Base-by-base conservation (phyloP, 2,329 filamentous ascomycete species). In the Colletotrichum magnum region DNA sequence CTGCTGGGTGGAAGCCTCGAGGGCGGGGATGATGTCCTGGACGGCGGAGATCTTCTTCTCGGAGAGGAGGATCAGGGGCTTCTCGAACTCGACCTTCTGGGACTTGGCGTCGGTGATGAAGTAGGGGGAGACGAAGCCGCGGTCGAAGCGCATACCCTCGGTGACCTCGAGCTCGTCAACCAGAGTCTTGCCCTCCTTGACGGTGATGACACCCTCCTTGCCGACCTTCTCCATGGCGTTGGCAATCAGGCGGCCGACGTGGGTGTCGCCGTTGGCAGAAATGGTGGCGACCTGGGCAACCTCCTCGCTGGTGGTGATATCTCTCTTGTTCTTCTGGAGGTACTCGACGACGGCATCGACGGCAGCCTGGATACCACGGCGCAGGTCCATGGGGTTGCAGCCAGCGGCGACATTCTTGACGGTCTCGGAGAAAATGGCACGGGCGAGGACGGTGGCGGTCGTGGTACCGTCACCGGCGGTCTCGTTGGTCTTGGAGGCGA, bases 31-130 rank as follows among this genome's bases (percentile, higher is more conserved):
- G 79, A 99, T 98, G 84, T 99, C 96, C 87, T 98, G 95, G 69
- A 98, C 96, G 70, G 95, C 94, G 60, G 96, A 99, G 84, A 99
- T 99, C 92, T 99, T 99, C 93, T 98, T 98, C 91, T 99, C 96
- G 9, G 96, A 98, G 64, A 99, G 93, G 58, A 99, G 93, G 82
- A 99, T 96, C 80, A 99, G 86, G 74, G 96, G 96, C 90, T 99
- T 98, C 91, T 99, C 96, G 75, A 99, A 99, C 87, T 99, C 96
- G 68, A 98, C 95, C 91, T 99, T 99, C 83, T 97, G 94, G 70
- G 95, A 84, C 92, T 99, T 99, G 89, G 94, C 87, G 79, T 99
- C 96, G 87, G 96, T 99, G 88, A 99, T 99, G 89, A 99, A 99
- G 92, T 99, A 99, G 76, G 96, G 95, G 28, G 96, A 99, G 80